Evolutionary conservation across 345 rosid species (phyloP).

Genomic region (Eucalyptus urophylla): DNA sequence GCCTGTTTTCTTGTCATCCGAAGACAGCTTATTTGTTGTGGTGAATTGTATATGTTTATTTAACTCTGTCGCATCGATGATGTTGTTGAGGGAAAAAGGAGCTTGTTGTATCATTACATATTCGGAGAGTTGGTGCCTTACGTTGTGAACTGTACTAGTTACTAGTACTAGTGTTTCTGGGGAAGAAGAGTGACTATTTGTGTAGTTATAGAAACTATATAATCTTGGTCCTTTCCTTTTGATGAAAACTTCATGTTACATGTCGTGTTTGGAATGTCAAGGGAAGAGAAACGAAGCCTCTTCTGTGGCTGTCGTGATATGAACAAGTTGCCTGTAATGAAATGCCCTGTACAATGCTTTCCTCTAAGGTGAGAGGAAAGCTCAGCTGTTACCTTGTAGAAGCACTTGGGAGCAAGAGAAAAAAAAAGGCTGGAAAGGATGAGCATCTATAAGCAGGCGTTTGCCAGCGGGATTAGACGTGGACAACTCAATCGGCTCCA

Average conservation of each 20-base stretch:
- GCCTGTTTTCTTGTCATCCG: background rate
- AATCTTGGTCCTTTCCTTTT: background rate
- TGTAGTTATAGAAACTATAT: background rate
- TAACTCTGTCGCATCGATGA: background rate
- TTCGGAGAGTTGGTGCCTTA: background rate
- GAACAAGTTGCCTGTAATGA: background rate
- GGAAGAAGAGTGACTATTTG: background rate
- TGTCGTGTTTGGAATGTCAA: background rate
- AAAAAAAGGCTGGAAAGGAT: background rate
- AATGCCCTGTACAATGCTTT: background rate
- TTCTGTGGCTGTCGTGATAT: background rate
- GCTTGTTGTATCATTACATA: background rate
- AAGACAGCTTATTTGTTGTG: background rate
- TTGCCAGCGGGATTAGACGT: background rate
- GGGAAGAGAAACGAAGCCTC: background rate
- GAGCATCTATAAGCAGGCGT: background rate
- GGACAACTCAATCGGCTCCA: background rate
- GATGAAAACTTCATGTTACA: background rate
- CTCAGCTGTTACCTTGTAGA: background rate
- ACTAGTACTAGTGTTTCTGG: background rate
- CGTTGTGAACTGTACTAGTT: background rate
- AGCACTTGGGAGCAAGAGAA: background rate
- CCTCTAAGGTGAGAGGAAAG: background rate
- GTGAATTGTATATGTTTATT: background rate
- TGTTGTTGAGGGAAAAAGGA: background rate